Evolutionary conservation across 345 rosid genomes (phyloP).

Genomic region (Limnanthes douglasii): DNA sequence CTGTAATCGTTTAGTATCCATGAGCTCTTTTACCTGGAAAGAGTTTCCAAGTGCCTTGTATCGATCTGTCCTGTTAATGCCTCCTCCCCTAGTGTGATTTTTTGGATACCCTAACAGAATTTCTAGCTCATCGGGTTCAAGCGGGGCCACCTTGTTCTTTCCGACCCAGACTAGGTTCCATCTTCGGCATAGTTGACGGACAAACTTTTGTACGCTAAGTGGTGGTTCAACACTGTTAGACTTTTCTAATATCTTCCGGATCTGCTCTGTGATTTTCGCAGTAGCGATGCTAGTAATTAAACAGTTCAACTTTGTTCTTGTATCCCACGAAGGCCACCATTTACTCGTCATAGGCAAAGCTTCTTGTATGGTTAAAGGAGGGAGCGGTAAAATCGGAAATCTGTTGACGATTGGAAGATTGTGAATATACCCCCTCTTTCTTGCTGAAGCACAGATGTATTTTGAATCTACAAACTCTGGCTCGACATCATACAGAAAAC

Average conservation of each 20-base stretch:
- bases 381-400: slow-evolving; percentile 56
- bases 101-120: slow-evolving; percentile 79
- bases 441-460: slow-evolving; percentile 70
- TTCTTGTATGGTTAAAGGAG: slow-evolving; percentile 47
- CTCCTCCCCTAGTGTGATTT: slow-evolving; percentile 93
- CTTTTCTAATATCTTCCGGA: slow-evolving; percentile 41
- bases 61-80: slow-evolving; percentile 68
- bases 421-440: slow-evolving; percentile 85
- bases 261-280: slow-evolving; percentile 59
- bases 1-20: too few species aligned
- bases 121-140: slow-evolving; percentile 86
- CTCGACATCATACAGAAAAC: slow-evolving; percentile 45
- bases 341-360: slow-evolving; percentile 56
- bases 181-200: slow-evolving; percentile 51
- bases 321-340: slow-evolving; percentile 96
- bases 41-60: slow-evolving; percentile 88
- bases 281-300: slow-evolving; percentile 51
- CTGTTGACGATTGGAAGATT: slow-evolving; percentile 60
- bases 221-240: slow-evolving; percentile 52
- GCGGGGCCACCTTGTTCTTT: slow-evolving; percentile 67
- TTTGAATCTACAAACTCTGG: slow-evolving; percentile 88
- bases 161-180: slow-evolving; percentile 99
- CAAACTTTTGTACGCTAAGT: slow-evolving; percentile 24
- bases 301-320: slow-evolving; percentile 67
- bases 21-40: slow-evolving; percentile 76